Base-by-base conservation (phyloP, 2,329 filamentous ascomycete genomes). In the Arthrobotrys entomopaga region DNA sequence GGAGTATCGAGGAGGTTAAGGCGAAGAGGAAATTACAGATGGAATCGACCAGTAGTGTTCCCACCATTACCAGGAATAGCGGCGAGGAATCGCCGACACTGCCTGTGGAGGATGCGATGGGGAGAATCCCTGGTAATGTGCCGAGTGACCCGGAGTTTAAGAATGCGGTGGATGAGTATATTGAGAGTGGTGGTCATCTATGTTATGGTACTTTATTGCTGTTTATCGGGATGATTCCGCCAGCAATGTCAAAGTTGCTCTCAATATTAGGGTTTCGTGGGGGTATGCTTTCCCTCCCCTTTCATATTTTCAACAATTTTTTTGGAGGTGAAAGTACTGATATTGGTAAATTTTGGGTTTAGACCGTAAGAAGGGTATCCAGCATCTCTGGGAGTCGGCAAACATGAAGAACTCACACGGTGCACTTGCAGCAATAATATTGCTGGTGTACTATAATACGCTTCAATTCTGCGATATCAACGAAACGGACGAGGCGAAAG, bases 181-280 rank as follows among this genome's bases (percentile, higher is more conserved):
- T 97, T 42, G 92, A 97, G 80, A 93, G 92, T 0, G 94, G 93
- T 8, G 88, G 89, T 3, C 95, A 91, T 80, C 90, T 97, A 81
- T 97, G 93, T 81, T 97, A 93, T 79, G 95, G 95, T 2, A 86
- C 96, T 34, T 83, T 98, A 0, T 86, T 96, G 13, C 85, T 98
- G 0, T 85, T 98, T 63, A 89, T 98, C n/a, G 96, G 92, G 11
- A 90, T 98, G 83, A 89, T 98, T 0, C 96, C 95, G 0, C 95
- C 95, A 0, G 88, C 93, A 0, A 97, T 98, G 81, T 90, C 88
- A n/a, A 90, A 88, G 65, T 86, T 99, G 0, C 85, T 98, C 2
- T 91, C 90, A 71, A 90, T 98, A 48, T 90, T 97, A 29, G 95
- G 95, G 0, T 98, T 98, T 82, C 89, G 88, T 75, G 95, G 95